Evolutionary conservation across 2,329 filamentous ascomycete species (phyloP).

Genomic region (Incumbomyces delicatus): DNA sequence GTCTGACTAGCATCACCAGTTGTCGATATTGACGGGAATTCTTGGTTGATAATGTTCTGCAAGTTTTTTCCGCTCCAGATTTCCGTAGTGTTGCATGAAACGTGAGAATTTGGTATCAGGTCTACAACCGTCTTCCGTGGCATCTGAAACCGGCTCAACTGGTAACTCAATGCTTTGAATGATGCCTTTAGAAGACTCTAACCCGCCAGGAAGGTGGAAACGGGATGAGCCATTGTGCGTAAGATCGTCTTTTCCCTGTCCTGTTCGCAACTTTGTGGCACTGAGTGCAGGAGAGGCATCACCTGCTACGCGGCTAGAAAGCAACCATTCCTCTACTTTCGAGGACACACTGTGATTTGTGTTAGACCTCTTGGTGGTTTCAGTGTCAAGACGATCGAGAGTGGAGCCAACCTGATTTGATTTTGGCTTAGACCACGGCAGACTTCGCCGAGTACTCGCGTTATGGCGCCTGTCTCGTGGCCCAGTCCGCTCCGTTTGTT

Average conservation of each 20-base stretch:
- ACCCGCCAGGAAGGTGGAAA: background rate
- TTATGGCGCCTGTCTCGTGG: background rate
- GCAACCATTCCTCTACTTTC: conserved; percentile 6
- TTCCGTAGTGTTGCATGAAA: background rate
- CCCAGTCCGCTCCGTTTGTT: background rate
- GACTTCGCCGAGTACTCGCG: background rate
- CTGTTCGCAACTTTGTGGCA: background rate
- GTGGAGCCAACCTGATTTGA: background rate
- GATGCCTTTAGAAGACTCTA: background rate
- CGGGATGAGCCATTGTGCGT: background rate
- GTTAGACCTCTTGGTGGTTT: background rate
- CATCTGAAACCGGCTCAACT: background rate
- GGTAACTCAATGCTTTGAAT: conserved; percentile 2
- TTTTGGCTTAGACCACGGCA: background rate
- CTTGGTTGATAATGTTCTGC: background rate
- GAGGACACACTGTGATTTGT: background rate
- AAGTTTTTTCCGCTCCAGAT: background rate
- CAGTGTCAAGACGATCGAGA: background rate
- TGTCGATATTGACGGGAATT: background rate
- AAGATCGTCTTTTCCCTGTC: too few species aligned
- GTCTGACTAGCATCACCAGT: background rate
- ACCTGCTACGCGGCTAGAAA: background rate
- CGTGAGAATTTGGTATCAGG: background rate
- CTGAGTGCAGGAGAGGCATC: conserved; percentile 3
- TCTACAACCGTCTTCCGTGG: background rate